Evolutionary conservation across 257 asterid genomes (phyloP).

Genomic region (Dorcoceras hygrometricum): DNA sequence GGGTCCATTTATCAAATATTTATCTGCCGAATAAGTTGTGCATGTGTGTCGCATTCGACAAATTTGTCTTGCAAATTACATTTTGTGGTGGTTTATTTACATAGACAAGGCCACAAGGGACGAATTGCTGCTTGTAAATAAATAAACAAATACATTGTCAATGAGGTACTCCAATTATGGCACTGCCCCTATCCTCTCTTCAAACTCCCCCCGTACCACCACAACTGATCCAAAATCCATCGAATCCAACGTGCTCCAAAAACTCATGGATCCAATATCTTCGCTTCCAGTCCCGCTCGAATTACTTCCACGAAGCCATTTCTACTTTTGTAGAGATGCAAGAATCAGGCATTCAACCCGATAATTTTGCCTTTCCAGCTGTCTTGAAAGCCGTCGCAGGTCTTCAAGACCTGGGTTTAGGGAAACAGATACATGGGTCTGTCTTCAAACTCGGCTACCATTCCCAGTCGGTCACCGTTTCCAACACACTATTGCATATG

Average conservation of each 20-base stretch:
- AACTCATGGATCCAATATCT: constrained; percentile 60
- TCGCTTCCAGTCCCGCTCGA: constrained; percentile 57
- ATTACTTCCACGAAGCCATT: constrained; percentile 57
- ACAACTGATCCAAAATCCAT: constrained; percentile 23
- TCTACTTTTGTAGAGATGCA: constrained; percentile 60
- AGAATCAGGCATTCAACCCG: constrained; percentile 57
- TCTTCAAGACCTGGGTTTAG: constrained; percentile 57
- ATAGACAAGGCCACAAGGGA: no score
- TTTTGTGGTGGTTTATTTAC: no score
- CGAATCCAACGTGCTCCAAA: constrained; percentile 33
- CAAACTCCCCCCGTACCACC: constrained; percentile 26
- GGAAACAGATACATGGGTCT: constrained; percentile 65
- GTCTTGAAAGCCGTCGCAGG: constrained; percentile 68
- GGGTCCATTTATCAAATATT: no score
- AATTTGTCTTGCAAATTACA: no score
- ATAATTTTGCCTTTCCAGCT: constrained; percentile 73
- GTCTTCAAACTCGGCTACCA: constrained; percentile 56
- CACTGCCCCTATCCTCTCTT: constrained; percentile 7
- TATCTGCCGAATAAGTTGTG: no score
- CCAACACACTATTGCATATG: constrained; percentile 66
- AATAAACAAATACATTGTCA: no score
- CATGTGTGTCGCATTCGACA: no score
- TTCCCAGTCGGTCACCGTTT: constrained; percentile 55
- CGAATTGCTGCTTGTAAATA: no score
- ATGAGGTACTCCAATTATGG: no score